Percentiles rank a stretch among this genome's conserved stretches.
Conservation (phyloP, 768 basidiomycete species). For the Rhizopogon vinicolor region DNA sequence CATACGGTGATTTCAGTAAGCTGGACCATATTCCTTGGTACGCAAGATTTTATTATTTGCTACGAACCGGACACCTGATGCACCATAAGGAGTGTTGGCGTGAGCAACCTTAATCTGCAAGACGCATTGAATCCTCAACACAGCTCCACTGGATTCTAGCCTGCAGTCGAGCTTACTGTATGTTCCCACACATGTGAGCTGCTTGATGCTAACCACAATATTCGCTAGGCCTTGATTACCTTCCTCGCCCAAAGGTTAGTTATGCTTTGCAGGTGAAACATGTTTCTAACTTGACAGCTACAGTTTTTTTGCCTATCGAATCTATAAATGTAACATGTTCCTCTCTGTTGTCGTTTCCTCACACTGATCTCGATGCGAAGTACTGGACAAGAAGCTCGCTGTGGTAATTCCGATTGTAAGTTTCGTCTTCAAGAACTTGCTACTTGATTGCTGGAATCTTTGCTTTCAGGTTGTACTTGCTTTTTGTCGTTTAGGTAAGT, state of each 20-base stretch:
- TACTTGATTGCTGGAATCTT: not conserved
- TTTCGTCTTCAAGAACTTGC: not conserved
- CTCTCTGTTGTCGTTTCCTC: not conserved
- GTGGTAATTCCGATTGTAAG: conserved; percentile 16
- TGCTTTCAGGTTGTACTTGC: conserved; percentile 9
- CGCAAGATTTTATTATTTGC: not conserved
- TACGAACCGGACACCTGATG: not conserved
- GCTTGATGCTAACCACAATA: conserved; percentile 1
- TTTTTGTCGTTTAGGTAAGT: conserved; percentile 16
- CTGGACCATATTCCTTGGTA: conserved; percentile 19
- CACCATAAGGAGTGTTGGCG: conserved; percentile 18
- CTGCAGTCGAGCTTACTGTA: conserved; percentile 17
- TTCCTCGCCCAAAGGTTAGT: conserved; percentile 18
- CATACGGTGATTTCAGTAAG: conserved; percentile 8
- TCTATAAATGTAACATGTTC: conserved; percentile 15
- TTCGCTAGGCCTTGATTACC: conserved; percentile 20
- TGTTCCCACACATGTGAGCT: not conserved
- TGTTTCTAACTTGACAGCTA: not conserved
- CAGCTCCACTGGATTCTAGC: conserved; percentile 4
- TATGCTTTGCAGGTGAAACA: not conserved
- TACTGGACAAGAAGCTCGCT: conserved; percentile 6
- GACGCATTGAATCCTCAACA: not conserved
- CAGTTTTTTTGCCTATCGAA: conserved; percentile 21
- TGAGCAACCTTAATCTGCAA: conserved; percentile 2
- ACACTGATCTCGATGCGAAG: not conserved